These are phyloP conservation scores for Pichia sp. DNA, from an alignment of 1,139 yeast species.

Conservation along the genomic window DNA sequence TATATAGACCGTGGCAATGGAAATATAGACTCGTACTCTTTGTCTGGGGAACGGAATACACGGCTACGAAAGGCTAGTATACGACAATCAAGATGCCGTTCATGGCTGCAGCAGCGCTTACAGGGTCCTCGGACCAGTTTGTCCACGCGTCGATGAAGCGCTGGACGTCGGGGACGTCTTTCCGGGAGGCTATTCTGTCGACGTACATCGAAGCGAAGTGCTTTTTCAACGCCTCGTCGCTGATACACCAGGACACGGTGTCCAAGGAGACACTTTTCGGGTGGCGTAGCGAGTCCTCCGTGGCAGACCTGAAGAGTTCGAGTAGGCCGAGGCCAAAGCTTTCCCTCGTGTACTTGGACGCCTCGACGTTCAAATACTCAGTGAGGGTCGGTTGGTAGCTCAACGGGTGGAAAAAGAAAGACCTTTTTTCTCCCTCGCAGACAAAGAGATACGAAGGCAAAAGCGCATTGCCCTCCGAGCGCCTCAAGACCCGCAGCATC, in stretches of 20 bases:
- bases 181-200: not conserved
- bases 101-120: not conserved
- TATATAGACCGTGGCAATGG: not conserved
- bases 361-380: not conserved
- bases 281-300: not conserved
- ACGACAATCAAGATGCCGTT: conserved; percentile 1
- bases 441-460: not conserved
- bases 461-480: not conserved
- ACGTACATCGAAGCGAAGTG: conserved; percentile 7
- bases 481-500: conserved; percentile 7
- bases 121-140: conserved; percentile 2
- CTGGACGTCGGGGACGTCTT: not conserved
- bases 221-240: not conserved
- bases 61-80: not conserved
- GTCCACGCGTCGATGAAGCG: not conserved
- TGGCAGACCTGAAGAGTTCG: not conserved
- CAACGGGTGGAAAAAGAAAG: conserved; percentile 6
- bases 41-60: no score
- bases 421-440: conserved; percentile 11
- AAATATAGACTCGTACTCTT: no score
- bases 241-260: conserved; percentile 9
- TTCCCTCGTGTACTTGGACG: not conserved
- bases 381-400: conserved; percentile 17
- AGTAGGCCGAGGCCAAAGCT: not conserved
- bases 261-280: not conserved